phyloP scores from a whole-genome alignment of 495 filamentous ascomycete species.

The Durotheca rogersii region DNA sequence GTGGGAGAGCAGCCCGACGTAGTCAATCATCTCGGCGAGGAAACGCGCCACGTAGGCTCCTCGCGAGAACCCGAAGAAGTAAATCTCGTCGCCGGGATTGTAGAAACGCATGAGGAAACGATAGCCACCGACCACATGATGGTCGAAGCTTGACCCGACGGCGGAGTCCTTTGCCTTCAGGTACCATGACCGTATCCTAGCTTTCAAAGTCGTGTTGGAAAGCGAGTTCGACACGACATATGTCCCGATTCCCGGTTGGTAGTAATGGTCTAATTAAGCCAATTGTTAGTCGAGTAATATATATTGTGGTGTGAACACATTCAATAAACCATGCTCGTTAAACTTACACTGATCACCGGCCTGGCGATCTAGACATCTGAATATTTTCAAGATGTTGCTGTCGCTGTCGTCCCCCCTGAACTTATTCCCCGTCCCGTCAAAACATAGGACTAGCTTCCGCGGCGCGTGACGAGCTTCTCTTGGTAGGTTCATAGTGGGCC shows the following conservation, averaged over 20 bases:
- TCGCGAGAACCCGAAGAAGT: slow-evolving; percentile 81
- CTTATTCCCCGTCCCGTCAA: slow-evolving; percentile 89
- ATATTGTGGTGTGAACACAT: background rate
- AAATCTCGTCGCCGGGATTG: slow-evolving; percentile 73
- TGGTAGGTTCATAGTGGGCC: slow-evolving; percentile 14
- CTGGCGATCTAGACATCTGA: slow-evolving; percentile 60
- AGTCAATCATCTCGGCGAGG: slow-evolving; percentile 83
- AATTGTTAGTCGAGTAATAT: slow-evolving; percentile 5
- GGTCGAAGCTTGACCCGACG: slow-evolving; percentile 77
- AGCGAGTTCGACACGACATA: slow-evolving; percentile 71
- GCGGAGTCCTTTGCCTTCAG: slow-evolving; percentile 83
- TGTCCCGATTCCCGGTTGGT: slow-evolving; percentile 82
- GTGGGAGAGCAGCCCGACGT: slow-evolving; percentile 72
- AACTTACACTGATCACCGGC: slow-evolving; percentile 52
- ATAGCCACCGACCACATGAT: slow-evolving; percentile 83
- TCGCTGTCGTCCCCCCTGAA: slow-evolving; percentile 78
- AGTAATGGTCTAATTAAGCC: slow-evolving; percentile 63
- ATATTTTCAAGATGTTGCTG: slow-evolving; percentile 90
- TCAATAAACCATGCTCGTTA: no score
- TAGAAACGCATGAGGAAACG: slow-evolving; percentile 90
- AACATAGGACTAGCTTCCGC: slow-evolving; percentile 71
- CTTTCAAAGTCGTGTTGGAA: slow-evolving; percentile 62
- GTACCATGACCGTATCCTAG: slow-evolving; percentile 72
- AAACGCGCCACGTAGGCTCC: slow-evolving; percentile 88
- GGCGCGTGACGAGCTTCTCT: slow-evolving; percentile 21